Evolutionary conservation across 2,329 filamentous ascomycete genomes (phyloP).

Genomic region (Teratosphaeria pseudoeucalypti): DNA sequence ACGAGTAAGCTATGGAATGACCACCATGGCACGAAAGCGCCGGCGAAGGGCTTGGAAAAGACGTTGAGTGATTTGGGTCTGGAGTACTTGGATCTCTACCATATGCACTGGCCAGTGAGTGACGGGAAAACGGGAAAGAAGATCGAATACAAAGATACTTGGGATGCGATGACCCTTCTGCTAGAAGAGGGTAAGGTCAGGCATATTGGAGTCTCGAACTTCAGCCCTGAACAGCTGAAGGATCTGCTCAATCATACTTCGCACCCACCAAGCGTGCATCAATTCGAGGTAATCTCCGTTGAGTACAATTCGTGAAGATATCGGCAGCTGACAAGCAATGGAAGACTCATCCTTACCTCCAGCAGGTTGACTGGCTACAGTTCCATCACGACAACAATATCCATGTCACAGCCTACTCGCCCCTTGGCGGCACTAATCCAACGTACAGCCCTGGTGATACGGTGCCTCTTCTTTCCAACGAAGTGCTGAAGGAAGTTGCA

Average conservation of each 20-base stretch:
- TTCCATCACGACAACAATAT: slow-evolving; percentile 43
- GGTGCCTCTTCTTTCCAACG: slow-evolving; percentile 32
- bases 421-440: slow-evolving; percentile 38
- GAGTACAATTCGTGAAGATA: neutral
- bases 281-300: slow-evolving; percentile 40
- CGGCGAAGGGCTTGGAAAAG: slow-evolving; percentile 24
- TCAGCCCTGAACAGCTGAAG: slow-evolving; percentile 43
- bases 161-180: slow-evolving; percentile 56
- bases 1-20: slow-evolving; percentile 32
- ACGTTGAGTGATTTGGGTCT: slow-evolving; percentile 31
- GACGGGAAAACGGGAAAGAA: slow-evolving; percentile 9
- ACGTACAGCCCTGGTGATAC: slow-evolving; percentile 30
- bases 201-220: slow-evolving; percentile 73
- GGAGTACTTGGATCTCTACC: slow-evolving; percentile 35
- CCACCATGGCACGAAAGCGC: slow-evolving; percentile 21
- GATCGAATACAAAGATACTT: slow-evolving; percentile 38
- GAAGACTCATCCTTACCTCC: slow-evolving; percentile 57
- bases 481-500: slow-evolving; percentile 31
- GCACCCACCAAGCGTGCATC: slow-evolving; percentile 59
- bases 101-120: slow-evolving; percentile 36
- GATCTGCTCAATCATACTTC: slow-evolving; percentile 46
- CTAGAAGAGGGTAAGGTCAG: slow-evolving; percentile 50
- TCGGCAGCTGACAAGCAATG: slow-evolving; percentile 5
- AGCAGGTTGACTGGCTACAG: slow-evolving; percentile 42
- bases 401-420: slow-evolving; percentile 43